Base-by-base conservation (phyloP, 371 early-diverging fungal species). In the Mucor indicus region DNA sequence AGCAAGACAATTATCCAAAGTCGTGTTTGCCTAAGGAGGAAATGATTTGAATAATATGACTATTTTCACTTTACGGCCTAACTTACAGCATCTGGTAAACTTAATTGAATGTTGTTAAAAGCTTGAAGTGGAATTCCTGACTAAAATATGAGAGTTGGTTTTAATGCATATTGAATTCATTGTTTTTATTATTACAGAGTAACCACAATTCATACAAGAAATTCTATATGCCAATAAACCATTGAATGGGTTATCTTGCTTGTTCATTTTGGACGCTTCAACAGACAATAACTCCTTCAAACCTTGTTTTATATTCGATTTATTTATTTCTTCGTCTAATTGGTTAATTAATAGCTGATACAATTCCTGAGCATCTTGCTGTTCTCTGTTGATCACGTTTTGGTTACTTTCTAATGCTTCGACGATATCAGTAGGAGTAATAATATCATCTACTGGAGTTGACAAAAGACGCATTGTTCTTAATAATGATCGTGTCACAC, bases 341-440 rank as follows among this genome's bases (percentile, higher is more conserved):
- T 87, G 79, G 32, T 78, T 77, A 1, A 85, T 82, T 4, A 96
- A 72, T 1, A 92, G 64, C 53, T 92, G 91, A 47, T 93, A 89
- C 5, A 93, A 74, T 59, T 96, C 96, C 57, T 96, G 96, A 2
- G 96, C 96, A 59, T 96, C 96, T 72, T 95, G 86, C 47, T 91
- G 91, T 53, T 85, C 84, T 48, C 74, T 78, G 54, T 85, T 84
- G 52, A 79, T 72, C n/a, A 86, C 53, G 8, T 55, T 49, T 11
- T 27, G 5, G 24, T 21, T 41, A 37, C 41, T 40, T 0, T n/a
- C 29, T 38, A 75, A 31, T 21, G 64, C 57, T 0, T 47, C 38
- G 0, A 72, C 62, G 20, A 75, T 45, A 9, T 64, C 70, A 4
- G 29, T 50, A 0, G 76, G 72, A 17, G 55, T 43, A 38, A 75